These are phyloP conservation scores for Hymenoscyphus occultus DNA, from an alignment of 2,329 filamentous ascomycete species.

Conservation along the genomic window DNA sequence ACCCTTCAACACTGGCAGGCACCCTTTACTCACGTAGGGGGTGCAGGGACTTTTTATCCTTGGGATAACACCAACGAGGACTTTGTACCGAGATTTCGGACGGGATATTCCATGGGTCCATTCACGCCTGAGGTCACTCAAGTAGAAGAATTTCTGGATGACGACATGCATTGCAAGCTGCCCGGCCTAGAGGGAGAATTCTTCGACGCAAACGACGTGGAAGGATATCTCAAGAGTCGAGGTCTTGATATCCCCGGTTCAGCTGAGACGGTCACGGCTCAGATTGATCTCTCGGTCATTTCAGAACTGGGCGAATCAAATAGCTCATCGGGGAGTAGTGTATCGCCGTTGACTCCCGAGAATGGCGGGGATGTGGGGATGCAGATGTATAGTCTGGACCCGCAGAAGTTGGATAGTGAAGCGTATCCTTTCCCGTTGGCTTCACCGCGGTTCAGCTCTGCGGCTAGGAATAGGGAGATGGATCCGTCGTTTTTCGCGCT, in stretches of 20 bases:
- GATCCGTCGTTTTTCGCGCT: conserved; percentile 25
- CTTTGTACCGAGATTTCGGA: conserved; percentile 32
- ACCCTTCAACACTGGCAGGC: conserved; percentile 56
- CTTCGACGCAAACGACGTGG: conserved; percentile 74
- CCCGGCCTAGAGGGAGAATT: conserved; percentile 70
- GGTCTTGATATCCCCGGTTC: conserved; percentile 61
- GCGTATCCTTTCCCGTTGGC: conserved; percentile 24
- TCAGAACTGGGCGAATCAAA: conserved; percentile 17
- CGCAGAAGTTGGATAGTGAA: conserved; percentile 19
- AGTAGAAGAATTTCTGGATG: conserved; percentile 44
- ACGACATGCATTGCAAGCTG: conserved; percentile 51
- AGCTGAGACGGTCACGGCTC: conserved; percentile 58
- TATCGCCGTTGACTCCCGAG: conserved; percentile 27
- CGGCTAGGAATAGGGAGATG: conserved; percentile 17
- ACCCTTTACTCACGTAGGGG: conserved; percentile 65
- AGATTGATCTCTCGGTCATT: conserved; percentile 44
- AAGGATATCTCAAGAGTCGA: conserved; percentile 65
- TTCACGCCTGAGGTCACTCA: conserved; percentile 43
- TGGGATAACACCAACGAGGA: conserved; percentile 30
- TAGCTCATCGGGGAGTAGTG: conserved; percentile 14
- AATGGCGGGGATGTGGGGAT: conserved; percentile 18
- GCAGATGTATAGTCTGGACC: conserved; percentile 14
- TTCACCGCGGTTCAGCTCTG: conserved; percentile 15
- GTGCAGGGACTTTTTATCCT: conserved; percentile 64
- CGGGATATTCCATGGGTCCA: conserved; percentile 47